Percentiles rank a stretch among this genome's conserved stretches.
These are phyloP conservation scores for Oidiodendron maius DNA, from an alignment of 495 filamentous ascomycete genomes.

Conservation along the genomic window DNA sequence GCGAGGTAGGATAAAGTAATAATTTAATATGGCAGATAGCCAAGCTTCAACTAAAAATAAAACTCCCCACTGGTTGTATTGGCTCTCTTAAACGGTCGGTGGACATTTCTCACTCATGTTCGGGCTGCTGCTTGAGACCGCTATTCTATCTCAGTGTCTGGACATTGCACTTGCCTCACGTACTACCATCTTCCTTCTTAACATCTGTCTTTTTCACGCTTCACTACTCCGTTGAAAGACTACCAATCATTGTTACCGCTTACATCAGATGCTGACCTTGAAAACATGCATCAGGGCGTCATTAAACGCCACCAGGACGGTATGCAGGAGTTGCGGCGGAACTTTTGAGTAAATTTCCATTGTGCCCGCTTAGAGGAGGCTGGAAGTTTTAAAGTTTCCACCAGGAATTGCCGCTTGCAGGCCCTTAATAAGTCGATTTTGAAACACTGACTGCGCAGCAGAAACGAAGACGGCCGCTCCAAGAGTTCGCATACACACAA, in stretches of 20 bases:
- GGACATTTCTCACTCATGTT: no score
- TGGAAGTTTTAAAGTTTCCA: slow-evolving; percentile 35
- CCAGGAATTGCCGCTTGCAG: slow-evolving; percentile 32
- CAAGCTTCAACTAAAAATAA: no score
- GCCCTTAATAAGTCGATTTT: slow-evolving; percentile 34
- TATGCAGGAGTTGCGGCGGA: slow-evolving; percentile 36
- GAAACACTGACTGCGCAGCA: slow-evolving; percentile 40
- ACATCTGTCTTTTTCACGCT: slow-evolving; percentile 81
- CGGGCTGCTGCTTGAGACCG: no score
- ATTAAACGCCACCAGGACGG: slow-evolving; percentile 68
- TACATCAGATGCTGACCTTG: slow-evolving; percentile 60
- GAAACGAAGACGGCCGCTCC: slow-evolving; percentile 44
- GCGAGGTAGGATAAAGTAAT: no score
- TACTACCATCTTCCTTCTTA: no score
- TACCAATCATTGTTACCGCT: slow-evolving; percentile 54
- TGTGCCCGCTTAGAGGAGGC: slow-evolving; percentile 45
- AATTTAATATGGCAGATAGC: no score
- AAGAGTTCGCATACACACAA: slow-evolving; percentile 34
- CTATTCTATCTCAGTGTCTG: no score
- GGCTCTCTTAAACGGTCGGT: no score
- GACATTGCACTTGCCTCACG: no score
- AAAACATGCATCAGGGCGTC: slow-evolving; percentile 61
- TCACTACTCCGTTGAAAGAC: slow-evolving; percentile 64
- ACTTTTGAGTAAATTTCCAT: slow-evolving; percentile 42
- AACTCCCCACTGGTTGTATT: no score